Percentiles rank a stretch among this genome's conserved stretches.
These are phyloP conservation scores for Ramicandelaber brevisporus DNA, from an alignment of 192 early-diverging fungal genomes.

Conservation along the genomic window DNA sequence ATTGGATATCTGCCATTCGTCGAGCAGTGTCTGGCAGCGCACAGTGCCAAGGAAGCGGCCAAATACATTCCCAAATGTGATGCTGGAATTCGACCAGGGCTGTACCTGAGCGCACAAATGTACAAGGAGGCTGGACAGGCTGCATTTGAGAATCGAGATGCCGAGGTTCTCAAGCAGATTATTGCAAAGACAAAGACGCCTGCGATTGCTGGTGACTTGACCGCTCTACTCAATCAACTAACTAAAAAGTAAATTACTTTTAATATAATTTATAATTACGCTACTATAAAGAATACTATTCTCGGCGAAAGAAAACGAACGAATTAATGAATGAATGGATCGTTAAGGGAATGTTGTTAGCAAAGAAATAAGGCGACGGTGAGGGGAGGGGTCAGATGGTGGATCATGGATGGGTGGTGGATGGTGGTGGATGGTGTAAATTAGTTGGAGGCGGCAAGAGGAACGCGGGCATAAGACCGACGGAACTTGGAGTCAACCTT, in stretches of 20 bases:
- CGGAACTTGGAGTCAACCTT: conserved; percentile 82
- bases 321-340: too few relatives aligned
- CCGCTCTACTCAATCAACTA: too few relatives aligned
- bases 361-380: too few relatives aligned
- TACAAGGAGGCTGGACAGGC: conserved; percentile 48
- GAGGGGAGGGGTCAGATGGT: too few relatives aligned
- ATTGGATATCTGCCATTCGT: conserved; percentile 67
- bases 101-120: conserved; percentile 46
- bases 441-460: conserved; percentile 1
- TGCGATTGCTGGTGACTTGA: too few relatives aligned
- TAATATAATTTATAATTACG: too few relatives aligned
- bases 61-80: conserved; percentile 57
- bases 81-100: conserved; percentile 18
- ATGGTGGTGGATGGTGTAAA: neutral
- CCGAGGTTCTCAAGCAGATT: conserved; percentile 28
- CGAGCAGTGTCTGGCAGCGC: conserved; percentile 49
- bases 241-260: too few relatives aligned
- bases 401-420: too few relatives aligned
- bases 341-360: too few relatives aligned
- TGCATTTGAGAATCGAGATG: conserved; percentile 29
- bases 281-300: too few relatives aligned
- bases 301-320: too few relatives aligned
- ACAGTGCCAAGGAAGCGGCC: conserved; percentile 44
- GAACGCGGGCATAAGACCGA: conserved; percentile 48
- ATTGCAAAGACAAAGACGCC: too few relatives aligned